Conservation (phyloP, 331 rosid genomes). For the Quercus lobata region DNA sequence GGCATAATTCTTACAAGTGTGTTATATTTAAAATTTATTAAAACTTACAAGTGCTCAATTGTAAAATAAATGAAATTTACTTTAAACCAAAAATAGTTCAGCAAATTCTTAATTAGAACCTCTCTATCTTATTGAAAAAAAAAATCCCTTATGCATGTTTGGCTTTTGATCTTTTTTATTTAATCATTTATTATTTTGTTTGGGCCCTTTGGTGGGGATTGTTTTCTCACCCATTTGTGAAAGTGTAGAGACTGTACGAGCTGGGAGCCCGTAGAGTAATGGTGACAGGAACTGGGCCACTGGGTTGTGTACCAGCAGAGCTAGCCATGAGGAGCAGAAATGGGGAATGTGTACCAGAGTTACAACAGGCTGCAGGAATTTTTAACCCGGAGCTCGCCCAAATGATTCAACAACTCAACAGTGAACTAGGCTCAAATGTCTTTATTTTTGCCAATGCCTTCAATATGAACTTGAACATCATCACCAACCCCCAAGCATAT, state of each 20-base stretch:
- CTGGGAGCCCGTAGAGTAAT: constrained; percentile 58
- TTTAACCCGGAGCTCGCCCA: constrained; percentile 35
- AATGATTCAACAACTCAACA: constrained; percentile 33
- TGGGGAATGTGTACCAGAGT: constrained; percentile 38
- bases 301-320: constrained; percentile 49
- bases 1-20: too few relatives aligned
- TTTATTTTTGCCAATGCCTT: constrained; percentile 41
- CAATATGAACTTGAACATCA: constrained; percentile 43
- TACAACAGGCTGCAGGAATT: constrained; percentile 34
- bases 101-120: too few relatives aligned
- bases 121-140: too few relatives aligned
- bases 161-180: too few relatives aligned
- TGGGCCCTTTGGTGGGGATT: background rate
- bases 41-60: too few relatives aligned
- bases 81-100: too few relatives aligned
- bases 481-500: constrained; percentile 32
- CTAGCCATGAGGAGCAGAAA: constrained; percentile 39
- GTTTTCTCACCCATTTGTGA: background rate
- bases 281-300: constrained; percentile 55
- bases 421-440: constrained; percentile 29
- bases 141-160: too few relatives aligned
- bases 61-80: too few relatives aligned
- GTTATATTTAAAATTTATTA: too few relatives aligned
- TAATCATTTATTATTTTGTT: background rate
- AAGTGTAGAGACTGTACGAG: constrained; percentile 27